A percentile compares a stretch with the other conserved stretches of the same genome.
These are phyloP conservation scores for Zygnema circumcarinatum DNA, from an alignment of 139 green algal species.

Conservation along the genomic window DNA sequence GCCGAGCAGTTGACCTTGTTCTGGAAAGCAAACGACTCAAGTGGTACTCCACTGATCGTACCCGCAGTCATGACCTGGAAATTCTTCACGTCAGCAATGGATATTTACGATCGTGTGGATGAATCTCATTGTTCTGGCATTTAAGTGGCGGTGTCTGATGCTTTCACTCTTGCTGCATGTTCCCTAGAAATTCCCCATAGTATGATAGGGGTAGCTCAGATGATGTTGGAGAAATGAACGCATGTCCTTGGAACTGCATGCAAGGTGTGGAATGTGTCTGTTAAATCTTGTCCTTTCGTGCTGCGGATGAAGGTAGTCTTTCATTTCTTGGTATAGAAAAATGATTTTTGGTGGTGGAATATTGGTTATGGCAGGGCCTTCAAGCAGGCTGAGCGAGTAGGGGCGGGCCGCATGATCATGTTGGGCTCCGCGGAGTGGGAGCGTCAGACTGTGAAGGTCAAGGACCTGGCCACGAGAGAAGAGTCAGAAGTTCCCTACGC, in stretches of 20 bases:
- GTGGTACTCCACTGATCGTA: too few relatives aligned
- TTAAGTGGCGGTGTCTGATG: background rate
- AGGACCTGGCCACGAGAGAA: conserved; percentile 56
- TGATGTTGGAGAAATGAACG: too few relatives aligned
- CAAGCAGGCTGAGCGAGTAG: conserved; percentile 61
- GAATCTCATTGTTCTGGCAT: background rate
- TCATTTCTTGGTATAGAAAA: too few relatives aligned
- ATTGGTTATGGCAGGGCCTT: conserved; percentile 32
- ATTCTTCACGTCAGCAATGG: background rate
- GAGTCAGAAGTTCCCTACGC: conserved; percentile 33
- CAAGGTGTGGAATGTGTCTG: too few relatives aligned
- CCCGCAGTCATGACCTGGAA: background rate
- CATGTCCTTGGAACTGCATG: too few relatives aligned
- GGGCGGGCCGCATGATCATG: conserved; percentile 56
- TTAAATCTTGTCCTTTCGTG: too few relatives aligned
- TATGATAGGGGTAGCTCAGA: too few relatives aligned
- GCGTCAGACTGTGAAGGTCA: conserved; percentile 49
- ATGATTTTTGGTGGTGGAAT: too few relatives aligned
- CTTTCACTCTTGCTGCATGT: background rate
- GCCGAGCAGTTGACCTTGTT: conserved; percentile 87
- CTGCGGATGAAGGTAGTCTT: too few relatives aligned
- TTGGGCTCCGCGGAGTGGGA: conserved; percentile 55
- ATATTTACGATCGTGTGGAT: background rate
- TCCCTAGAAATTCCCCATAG: too few relatives aligned
- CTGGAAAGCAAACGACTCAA: conserved; percentile 94